Conservation (phyloP, 331 rosid species). For the Stylosanthes scabra region DNA sequence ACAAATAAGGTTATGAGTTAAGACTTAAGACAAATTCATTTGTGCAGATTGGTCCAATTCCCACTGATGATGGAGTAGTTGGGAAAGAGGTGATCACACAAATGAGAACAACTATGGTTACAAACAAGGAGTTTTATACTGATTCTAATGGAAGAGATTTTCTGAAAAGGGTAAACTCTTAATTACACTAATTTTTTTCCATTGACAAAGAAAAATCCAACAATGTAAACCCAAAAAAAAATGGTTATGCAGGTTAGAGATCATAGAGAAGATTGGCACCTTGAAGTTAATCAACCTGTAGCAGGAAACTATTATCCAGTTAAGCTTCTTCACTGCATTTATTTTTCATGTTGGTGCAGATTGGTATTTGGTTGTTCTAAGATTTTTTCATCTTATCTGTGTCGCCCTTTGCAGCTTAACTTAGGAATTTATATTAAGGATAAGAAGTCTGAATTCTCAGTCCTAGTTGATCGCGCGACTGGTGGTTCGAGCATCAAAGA, state of each 20-base stretch:
- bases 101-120: constrained; percentile 78
- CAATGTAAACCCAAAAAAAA: background rate
- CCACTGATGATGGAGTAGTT: constrained; percentile 60
- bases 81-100: constrained; percentile 88
- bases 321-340: constrained; percentile 35
- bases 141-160: constrained; percentile 96
- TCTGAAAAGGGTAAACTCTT: constrained; percentile 69
- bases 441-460: constrained; percentile 76
- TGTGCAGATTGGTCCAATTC: constrained; percentile 91
- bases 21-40: constrained; percentile 2
- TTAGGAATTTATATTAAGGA: constrained; percentile 80
- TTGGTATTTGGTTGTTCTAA: background rate
- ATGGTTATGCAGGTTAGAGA: constrained; percentile 68
- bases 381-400: background rate
- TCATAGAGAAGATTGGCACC: constrained; percentile 81
- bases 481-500: constrained; percentile 87
- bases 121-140: constrained; percentile 75
- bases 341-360: background rate
- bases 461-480: constrained; percentile 88
- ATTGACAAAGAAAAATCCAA: constrained; percentile 5
- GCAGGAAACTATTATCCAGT: constrained; percentile 98
- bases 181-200: constrained; percentile 7
- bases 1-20: constrained; percentile 36
- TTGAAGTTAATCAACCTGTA: constrained; percentile 75
- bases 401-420: constrained; percentile 62